Conservation (phyloP, 75 land plant species). For the Sequoiadendron giganteum region DNA sequence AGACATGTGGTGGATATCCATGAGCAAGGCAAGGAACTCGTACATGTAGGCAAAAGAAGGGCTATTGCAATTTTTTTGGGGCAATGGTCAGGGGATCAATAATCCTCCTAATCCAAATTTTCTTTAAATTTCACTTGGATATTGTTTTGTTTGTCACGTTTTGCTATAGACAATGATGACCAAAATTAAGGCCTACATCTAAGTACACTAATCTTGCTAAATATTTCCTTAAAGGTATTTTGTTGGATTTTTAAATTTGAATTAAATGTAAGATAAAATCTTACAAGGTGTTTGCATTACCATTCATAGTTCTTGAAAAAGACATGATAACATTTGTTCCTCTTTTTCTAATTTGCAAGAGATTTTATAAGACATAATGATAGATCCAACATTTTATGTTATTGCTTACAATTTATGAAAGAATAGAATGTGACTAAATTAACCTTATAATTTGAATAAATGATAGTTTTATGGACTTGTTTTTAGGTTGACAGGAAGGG, state of each 20-base stretch:
- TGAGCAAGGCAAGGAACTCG: too few relatives aligned
- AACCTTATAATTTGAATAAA: background rate
- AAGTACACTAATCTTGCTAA: background rate
- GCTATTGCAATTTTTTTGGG: too few relatives aligned
- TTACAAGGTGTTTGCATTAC: background rate
- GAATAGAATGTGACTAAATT: background rate
- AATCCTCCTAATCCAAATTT: background rate
- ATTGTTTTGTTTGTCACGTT: background rate
- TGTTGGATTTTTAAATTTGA: background rate
- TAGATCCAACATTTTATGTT: background rate
- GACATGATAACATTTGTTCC: background rate
- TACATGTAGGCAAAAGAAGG: too few relatives aligned
- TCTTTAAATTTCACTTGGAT: background rate
- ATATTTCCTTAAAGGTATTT: background rate
- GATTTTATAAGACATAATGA: background rate
- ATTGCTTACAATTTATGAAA: background rate
- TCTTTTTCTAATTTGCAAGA: background rate
- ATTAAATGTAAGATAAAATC: background rate
- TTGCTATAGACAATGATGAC: background rate
- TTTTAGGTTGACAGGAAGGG: conserved; percentile 84
- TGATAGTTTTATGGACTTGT: conserved; percentile 1
- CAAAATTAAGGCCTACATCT: background rate
- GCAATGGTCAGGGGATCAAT: too few relatives aligned
- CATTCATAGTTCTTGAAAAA: background rate
- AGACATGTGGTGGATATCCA: too few relatives aligned